A percentile compares a stretch with the other conserved stretches of the same genome.
These are phyloP conservation scores for Gynostemma pentaphyllum DNA, from an alignment of 306 rosid species.

Conservation along the genomic window DNA sequence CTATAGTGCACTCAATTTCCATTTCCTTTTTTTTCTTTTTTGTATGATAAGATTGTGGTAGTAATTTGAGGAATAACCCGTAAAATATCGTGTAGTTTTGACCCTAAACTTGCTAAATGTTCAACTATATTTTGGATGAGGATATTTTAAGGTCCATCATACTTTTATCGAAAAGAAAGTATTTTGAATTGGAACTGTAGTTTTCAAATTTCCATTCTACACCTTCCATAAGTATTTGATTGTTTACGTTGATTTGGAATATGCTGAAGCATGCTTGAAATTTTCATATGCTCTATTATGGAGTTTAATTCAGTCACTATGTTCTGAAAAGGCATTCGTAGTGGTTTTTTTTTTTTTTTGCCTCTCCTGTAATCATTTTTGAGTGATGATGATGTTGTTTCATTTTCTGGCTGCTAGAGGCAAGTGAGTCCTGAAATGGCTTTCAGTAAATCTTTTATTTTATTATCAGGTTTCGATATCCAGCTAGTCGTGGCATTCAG, in stretches of 20 bases:
- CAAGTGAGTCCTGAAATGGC: background rate
- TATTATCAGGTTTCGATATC: constrained; percentile 22
- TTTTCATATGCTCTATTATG: background rate
- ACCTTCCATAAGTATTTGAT: background rate
- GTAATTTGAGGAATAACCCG: background rate
- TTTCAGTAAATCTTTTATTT: background rate
- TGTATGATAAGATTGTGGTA: background rate
- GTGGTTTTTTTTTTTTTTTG: background rate
- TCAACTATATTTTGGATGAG: background rate
- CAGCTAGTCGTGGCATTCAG: constrained; percentile 9
- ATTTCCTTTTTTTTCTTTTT: background rate
- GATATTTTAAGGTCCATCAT: background rate
- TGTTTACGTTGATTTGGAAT: background rate
- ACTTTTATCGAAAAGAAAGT: background rate
- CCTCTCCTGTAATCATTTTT: background rate
- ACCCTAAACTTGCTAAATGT: background rate
- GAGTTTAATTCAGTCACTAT: background rate
- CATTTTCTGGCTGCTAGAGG: background rate
- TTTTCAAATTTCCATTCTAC: constrained; percentile 3
- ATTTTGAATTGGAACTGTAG: background rate
- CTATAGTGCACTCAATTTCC: background rate
- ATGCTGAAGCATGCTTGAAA: background rate
- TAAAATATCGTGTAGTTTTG: background rate
- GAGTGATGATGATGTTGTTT: background rate
- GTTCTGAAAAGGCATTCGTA: background rate